Evolutionary conservation across 78 protist species (phyloP), one percentile per base, ranked within the genome.

Genomic region (Tieghemostelium lacteum): DNA sequence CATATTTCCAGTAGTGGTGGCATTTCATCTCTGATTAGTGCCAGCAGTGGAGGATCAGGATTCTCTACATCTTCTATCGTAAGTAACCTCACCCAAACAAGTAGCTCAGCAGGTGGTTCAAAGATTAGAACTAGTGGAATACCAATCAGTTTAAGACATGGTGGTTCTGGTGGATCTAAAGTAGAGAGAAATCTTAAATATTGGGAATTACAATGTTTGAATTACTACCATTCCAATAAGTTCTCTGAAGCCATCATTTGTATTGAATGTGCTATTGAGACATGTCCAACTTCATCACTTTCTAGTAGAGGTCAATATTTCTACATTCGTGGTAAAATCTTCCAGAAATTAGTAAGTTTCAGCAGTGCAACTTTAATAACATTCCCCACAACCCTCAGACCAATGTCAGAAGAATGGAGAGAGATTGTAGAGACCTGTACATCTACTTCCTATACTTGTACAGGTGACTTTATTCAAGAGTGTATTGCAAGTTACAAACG

Each of bases 401-500:
- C 93, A 45, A 45, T 62, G 2, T 42, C 54, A 22, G 76, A 69
- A n/a, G 93, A 88, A 19, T 63, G 61, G 78, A 64, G 52, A 34
- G 78, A 77, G 63, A 57, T 72, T 63, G 76, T 65, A 3, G 78
- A 88, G 2, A 8, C 60, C 7, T 45, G 61, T 2, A 64, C 73
- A 0, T 1, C 85, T 6, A 73, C 86, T 6, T 60, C 69, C 0
- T 88, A 75, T 50, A 74, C 73, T 17, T 88, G 93, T 14, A 72
- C 85, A 0, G 93, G 93, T 26, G 93, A 88, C 42, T 37, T 88
- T 29, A 88, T 88, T 31, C 93, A 88, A 52, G 93, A 88, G 22
- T 73, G 93, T 28, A 65, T 88, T n/a, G 86, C 78, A 26, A 70
- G 85, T 29, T 88, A 57, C 19, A 77, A 88, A 29, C 75, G 87